Evolutionary conservation across 495 filamentous ascomycete species (phyloP).

Genomic region (Aspergillus campestris): DNA sequence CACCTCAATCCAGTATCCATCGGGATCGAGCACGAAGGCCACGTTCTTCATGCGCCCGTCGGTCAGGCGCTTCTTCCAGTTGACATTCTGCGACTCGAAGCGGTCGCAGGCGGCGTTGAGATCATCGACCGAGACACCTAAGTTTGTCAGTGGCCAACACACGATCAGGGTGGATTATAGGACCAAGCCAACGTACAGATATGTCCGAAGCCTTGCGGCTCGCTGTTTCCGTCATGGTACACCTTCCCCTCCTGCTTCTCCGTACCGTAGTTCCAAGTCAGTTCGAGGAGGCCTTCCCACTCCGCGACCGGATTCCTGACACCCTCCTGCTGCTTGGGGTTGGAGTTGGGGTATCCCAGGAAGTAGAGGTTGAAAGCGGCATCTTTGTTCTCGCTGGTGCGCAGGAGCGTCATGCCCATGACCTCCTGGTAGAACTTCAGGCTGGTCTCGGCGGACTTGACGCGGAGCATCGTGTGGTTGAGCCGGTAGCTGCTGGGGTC

Average conservation of each 20-base stretch:
- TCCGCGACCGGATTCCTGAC: conserved; percentile 50
- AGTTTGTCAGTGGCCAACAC: conserved; percentile 14
- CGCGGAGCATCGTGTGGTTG: conserved; percentile 79
- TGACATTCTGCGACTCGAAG: conserved; percentile 71
- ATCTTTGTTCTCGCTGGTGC: conserved; percentile 59
- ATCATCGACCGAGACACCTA: conserved; percentile 81
- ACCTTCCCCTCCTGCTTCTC: conserved; percentile 77
- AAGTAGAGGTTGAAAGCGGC: conserved; percentile 87
- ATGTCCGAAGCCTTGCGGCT: conserved; percentile 92
- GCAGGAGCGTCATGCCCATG: conserved; percentile 76
- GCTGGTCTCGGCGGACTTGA: conserved; percentile 79
- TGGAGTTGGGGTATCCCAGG: conserved; percentile 59
- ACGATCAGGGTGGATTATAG: too few relatives aligned
- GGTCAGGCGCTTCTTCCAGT: conserved; percentile 91
- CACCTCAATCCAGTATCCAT: conserved; percentile 88
- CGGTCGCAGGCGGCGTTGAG: conserved; percentile 75
- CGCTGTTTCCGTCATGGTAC: conserved; percentile 86
- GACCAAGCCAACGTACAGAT: conserved; percentile 51
- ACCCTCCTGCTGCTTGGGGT: conserved; percentile 40
- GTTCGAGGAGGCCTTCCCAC: conserved; percentile 75
- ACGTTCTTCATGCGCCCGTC: conserved; percentile 91
- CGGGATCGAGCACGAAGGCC: conserved; percentile 90
- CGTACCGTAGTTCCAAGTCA: conserved; percentile 97
- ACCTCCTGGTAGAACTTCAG: conserved; percentile 86
- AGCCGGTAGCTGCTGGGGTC: conserved; percentile 47